Evolutionary conservation across 306 rosid genomes (phyloP), one percentile per base, ranked within the genome.

Genomic region (Vigna mungo): DNA sequence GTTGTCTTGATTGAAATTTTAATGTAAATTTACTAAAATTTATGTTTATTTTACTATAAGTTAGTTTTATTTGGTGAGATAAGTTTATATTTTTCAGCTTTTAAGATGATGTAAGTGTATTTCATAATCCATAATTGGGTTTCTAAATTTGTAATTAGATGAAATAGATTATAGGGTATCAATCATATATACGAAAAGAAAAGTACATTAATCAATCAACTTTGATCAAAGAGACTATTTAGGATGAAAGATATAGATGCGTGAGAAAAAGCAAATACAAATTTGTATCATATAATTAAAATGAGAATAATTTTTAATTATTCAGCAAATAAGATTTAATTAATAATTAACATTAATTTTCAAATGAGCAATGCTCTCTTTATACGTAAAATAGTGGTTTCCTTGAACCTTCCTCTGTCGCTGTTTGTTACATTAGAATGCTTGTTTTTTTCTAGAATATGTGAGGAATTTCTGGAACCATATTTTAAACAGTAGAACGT

Each of bases 371-470:
- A 51, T 49, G 6, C 56, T 51, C 23, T 52, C 11, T 3, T n/a
- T n/a, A 52, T 1, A 8, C 23, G 11, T 54, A 54, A 52, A 18
- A 52, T n/a, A 49, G 27, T 32, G 63, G 53, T 10, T 81, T 81
- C 81, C 78, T 49, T 9, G 84, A 76, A 76, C 34, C 12, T 81
- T 68, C 84, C 18, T 39, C 14, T 9, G 76, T 74, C 80, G 41
- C 55, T 65, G 34, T 48, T 30, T 53, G 6, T 56, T 63, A 30
- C 20, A 4, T 32, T 51, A 25, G 18, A 72, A 73, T 80, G 52
- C 16, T 21, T 65, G 41, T 21, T 59, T 73, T 5, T 10, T 5
- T 16, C 18, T 3, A 23, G 7, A 9, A 36, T 34, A 3, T 0
- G 9, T 36, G 1, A 4, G 23, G 20, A 1, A n/a, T 56, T 0